These are phyloP conservation scores for Venturia pyrina DNA, from an alignment of 2,329 filamentous ascomycete genomes.

Conservation along the genomic window DNA sequence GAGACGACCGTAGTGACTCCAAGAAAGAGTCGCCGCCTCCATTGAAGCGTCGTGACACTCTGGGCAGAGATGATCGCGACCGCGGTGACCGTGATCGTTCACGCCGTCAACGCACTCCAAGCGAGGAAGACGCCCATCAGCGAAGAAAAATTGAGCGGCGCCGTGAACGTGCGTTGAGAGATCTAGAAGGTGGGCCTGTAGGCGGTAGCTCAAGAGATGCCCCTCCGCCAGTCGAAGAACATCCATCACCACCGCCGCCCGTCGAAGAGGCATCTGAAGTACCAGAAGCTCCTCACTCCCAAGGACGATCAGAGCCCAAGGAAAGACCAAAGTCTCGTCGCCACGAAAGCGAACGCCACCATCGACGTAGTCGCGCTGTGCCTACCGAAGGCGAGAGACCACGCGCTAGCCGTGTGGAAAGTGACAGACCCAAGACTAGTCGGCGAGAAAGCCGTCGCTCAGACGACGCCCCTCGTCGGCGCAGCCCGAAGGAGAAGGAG, in stretches of 20 bases:
- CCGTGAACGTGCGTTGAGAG: conserved; percentile 5
- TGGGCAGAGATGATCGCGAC: neutral
- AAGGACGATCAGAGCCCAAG: neutral
- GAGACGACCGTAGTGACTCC: neutral
- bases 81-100: conserved; percentile 2
- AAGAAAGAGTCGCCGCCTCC: neutral
- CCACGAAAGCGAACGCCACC: conserved; percentile 4
- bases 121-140: conserved; percentile 7
- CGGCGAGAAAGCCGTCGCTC: neutral
- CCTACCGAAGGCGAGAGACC: neutral
- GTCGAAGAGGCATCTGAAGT: neutral
- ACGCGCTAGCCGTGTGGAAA: neutral
- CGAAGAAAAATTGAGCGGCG: conserved; percentile 8
- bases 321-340: conserved; percentile 8
- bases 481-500: neutral
- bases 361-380: conserved; percentile 6
- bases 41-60: neutral
- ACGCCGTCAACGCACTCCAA: conserved; percentile 9
- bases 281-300: neutral
- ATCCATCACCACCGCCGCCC: neutral
- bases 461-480: neutral
- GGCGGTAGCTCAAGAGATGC: neutral
- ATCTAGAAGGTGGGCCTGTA: conserved; percentile 8
- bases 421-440: conserved; percentile 8
- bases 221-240: neutral